These are phyloP conservation scores for Phytophthora crassamura DNA, from an alignment of 352 stramenopile genomes.

Conservation along the genomic window DNA sequence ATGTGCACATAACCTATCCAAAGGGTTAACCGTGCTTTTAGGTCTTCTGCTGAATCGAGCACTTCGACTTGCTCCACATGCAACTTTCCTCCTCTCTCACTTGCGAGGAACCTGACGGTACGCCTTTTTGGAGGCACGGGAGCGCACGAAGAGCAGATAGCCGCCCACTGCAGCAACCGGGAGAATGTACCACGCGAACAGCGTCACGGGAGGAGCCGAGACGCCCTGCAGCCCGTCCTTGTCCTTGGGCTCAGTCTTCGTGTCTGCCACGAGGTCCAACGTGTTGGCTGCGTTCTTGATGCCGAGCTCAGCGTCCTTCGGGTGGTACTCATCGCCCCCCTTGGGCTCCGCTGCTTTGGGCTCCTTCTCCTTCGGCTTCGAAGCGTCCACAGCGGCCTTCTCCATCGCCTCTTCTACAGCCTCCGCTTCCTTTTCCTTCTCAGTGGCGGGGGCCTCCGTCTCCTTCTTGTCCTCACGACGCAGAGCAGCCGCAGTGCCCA, in stretches of 20 bases:
- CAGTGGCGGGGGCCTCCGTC: constrained; percentile 8
- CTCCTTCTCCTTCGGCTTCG: constrained; percentile 13
- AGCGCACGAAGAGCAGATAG: constrained; percentile 74
- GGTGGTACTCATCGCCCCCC: constrained; percentile 52
- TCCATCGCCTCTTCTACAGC: constrained; percentile 4
- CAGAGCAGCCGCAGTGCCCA: constrained; percentile 24
- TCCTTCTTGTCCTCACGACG: constrained; percentile 29
- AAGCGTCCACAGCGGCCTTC: constrained; percentile 11
- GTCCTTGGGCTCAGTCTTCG: constrained; percentile 56
- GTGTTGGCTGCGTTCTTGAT: constrained; percentile 49
- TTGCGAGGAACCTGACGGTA: constrained; percentile 44
- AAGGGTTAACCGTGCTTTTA: constrained; percentile 3
- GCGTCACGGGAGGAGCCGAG: constrained; percentile 61
- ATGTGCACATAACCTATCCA: neutral
- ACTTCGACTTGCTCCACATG: neutral
- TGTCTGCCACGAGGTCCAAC: constrained; percentile 70
- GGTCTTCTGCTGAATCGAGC: neutral
- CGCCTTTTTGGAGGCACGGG: constrained; percentile 44
- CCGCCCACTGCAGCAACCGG: constrained; percentile 65
- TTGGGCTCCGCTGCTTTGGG: constrained; percentile 32
- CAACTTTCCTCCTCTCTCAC: constrained; percentile 28
- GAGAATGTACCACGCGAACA: constrained; percentile 86
- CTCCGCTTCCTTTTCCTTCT: constrained; percentile 21
- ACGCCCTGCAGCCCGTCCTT: constrained; percentile 55
- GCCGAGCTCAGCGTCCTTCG: constrained; percentile 71